Evolutionary conservation across 306 rosid genomes (phyloP).

Genomic region (Rosa lucieae): DNA sequence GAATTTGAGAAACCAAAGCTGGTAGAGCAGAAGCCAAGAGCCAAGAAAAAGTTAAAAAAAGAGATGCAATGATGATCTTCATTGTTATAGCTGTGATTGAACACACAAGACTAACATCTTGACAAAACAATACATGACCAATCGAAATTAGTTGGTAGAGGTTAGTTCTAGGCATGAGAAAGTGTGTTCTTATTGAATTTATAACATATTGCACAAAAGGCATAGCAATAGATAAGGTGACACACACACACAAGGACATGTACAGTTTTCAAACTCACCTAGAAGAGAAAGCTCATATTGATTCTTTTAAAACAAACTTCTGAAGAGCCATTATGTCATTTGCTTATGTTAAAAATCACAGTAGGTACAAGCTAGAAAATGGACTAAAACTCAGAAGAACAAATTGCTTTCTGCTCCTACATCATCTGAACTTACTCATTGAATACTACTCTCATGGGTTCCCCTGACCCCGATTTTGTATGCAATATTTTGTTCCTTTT

Average conservation of each 20-base stretch:
- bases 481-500: constrained; percentile 84
- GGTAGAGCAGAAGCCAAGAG: constrained; percentile 23
- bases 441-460: constrained; percentile 68
- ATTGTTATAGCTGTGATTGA: neutral
- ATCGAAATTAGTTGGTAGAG: neutral
- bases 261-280: neutral
- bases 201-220: neutral
- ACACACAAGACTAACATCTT: neutral
- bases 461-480: constrained; percentile 75
- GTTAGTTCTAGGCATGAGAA: neutral
- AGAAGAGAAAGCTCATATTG: neutral
- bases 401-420: neutral
- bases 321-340: neutral
- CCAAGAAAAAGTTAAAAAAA: neutral
- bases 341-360: neutral
- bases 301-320: neutral
- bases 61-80: neutral
- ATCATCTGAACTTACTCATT: constrained; percentile 58
- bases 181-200: neutral
- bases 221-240: neutral
- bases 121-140: neutral
- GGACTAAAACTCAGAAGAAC: neutral
- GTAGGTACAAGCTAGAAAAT: neutral
- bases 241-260: neutral
- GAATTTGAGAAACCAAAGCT: constrained; percentile 86